These are phyloP conservation scores for Anethum foeniculum DNA, from an alignment of 140 eudicot species.

Conservation along the genomic window DNA sequence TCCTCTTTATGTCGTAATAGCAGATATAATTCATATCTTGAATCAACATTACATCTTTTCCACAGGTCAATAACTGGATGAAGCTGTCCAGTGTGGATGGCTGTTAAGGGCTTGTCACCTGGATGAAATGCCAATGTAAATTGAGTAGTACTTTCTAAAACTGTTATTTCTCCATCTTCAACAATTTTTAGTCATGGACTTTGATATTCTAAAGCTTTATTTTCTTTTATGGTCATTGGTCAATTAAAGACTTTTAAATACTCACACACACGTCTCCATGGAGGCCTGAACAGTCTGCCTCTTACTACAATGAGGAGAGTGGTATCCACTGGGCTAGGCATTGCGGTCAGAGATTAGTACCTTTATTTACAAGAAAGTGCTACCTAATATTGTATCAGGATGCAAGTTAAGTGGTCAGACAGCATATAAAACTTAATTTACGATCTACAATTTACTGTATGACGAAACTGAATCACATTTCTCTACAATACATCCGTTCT, in stretches of 20 bases:
- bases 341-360: not conserved
- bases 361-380: not conserved
- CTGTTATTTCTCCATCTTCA: not conserved
- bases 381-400: not conserved
- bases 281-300: not conserved
- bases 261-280: not conserved
- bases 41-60: not conserved
- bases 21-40: not conserved
- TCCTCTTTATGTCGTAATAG: not conserved
- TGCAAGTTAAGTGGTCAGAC: not conserved
- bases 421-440: not conserved
- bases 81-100: not conserved
- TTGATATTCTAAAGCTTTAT: not conserved
- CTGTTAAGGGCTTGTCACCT: not conserved
- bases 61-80: slow-evolving; percentile 1
- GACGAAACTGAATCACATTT: not conserved
- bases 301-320: not conserved
- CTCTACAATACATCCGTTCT: not conserved
- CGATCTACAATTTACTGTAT: not conserved
- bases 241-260: not conserved
- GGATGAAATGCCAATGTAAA: not conserved
- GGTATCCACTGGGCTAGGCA: not conserved
- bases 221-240: not conserved
- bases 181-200: not conserved
- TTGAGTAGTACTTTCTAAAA: not conserved